Evolutionary conservation across 805 yeast species (phyloP).

Genomic region (Wickerhamiella vanderwaltii): DNA sequence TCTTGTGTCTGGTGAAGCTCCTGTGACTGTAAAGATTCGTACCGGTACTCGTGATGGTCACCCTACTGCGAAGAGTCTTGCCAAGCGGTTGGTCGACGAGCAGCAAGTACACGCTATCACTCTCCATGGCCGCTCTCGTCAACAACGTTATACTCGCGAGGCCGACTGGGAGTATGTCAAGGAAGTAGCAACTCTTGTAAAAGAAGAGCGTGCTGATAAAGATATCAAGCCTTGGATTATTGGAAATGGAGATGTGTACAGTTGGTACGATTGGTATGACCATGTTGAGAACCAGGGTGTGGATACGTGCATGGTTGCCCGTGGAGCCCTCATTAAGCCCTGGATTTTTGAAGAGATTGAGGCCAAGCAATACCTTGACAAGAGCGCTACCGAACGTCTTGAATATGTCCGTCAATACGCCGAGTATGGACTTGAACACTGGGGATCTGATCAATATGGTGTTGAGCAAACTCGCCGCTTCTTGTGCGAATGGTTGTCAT

Average conservation of each 20-base stretch:
- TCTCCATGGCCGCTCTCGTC: conserved; percentile 90
- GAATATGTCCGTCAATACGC: conserved; percentile 61
- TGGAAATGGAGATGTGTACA: conserved; percentile 90
- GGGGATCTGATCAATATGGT: conserved; percentile 98
- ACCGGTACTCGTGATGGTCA: conserved; percentile 79
- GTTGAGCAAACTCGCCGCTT: conserved; percentile 76
- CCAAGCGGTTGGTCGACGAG: conserved; percentile 58
- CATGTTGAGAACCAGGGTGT: conserved; percentile 55
- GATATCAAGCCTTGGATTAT: conserved; percentile 66
- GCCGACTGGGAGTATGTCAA: conserved; percentile 90
- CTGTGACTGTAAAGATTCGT: conserved; percentile 83
- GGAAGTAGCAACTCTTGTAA: conserved; percentile 56
- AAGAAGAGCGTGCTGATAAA: conserved; percentile 43
- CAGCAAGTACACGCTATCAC: conserved; percentile 85
- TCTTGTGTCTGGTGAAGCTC: conserved; percentile 76
- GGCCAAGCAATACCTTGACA: conserved; percentile 78
- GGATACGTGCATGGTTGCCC: conserved; percentile 93
- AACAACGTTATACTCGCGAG: conserved; percentile 80
- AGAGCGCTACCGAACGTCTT: conserved; percentile 78
- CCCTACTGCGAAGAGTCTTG: conserved; percentile 75
- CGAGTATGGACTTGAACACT: conserved; percentile 76
- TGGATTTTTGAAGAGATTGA: conserved; percentile 98
- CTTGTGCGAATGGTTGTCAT: conserved; percentile 87
- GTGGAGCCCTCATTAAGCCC: conserved; percentile 96
- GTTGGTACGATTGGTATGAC: conserved; percentile 76